A percentile compares a stretch with the other conserved stretches of the same genome.
Evolutionary conservation across 2,329 filamentous ascomycete species (phyloP).

Genomic region (Colletotrichum lindemuthianum): DNA sequence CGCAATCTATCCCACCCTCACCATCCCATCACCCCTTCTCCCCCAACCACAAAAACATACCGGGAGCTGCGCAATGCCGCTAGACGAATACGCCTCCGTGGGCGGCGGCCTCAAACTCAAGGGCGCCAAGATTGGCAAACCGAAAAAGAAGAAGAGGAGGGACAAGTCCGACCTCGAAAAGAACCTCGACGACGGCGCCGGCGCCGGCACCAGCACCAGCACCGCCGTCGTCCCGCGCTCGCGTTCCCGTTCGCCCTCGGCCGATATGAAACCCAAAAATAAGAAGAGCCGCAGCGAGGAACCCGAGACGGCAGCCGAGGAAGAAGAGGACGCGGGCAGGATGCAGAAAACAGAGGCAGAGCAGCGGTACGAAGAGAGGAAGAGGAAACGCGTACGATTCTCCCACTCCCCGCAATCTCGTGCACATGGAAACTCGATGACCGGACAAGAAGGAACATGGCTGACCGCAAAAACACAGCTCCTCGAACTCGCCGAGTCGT

Average conservation of each 20-base stretch:
- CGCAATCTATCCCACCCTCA: not conserved
- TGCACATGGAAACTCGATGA: too few species aligned
- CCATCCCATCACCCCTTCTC: not conserved
- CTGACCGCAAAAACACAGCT: constrained; percentile 61
- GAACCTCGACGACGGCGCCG: constrained; percentile 50
- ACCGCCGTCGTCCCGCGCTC: constrained; percentile 56
- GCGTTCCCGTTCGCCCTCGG: constrained; percentile 42
- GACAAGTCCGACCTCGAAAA: constrained; percentile 59
- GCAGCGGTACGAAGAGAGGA: constrained; percentile 80
- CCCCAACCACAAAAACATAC: not conserved
- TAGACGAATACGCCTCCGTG: constrained; percentile 77
- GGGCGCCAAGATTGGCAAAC: constrained; percentile 72
- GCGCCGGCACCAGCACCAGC: constrained; percentile 45
- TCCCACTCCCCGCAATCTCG: not conserved
- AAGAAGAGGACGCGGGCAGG: constrained; percentile 45
- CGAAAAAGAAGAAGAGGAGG: constrained; percentile 73
- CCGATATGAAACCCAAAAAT: constrained; percentile 40
- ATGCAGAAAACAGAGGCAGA: constrained; percentile 85
- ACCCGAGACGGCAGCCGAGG: constrained; percentile 43
- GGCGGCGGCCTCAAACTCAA: constrained; percentile 87
- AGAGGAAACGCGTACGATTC: constrained; percentile 77
- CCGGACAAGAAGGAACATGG: not conserved
- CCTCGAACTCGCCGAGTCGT: constrained; percentile 77
- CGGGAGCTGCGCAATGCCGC: constrained; percentile 63
- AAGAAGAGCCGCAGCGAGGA: constrained; percentile 42